Evolutionary conservation across 2,329 filamentous ascomycete genomes (phyloP), one percentile per base, ranked within the genome.

Genomic region (Aspergillus tamarii): DNA sequence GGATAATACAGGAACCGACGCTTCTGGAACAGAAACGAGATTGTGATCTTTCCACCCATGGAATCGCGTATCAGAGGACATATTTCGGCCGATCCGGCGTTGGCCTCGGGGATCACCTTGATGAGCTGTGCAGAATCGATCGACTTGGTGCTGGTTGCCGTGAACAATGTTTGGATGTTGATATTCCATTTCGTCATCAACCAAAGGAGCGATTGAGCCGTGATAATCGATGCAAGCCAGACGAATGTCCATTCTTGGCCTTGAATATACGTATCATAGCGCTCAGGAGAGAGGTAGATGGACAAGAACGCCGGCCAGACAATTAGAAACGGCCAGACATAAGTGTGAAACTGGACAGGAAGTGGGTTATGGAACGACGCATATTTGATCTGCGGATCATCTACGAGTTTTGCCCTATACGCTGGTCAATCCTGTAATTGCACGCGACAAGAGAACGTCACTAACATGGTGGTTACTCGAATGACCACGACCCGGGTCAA

Each of bases 191-290:
- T 93, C 54, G 95, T 99, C 82, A 91, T 94, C 66, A 99, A 86
- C 94, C 95, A 99, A 71, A 93, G 82, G 67, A 99, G 85, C 67
- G 92, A 89, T 83, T 99, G 96, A 62, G 91, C 74, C 12, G 94
- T 97, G 77, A 96, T 85, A 76, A 99, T 97, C 70, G 88, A 86
- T 73, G 91, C 94, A 69, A 91, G 87, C 89, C 92, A 99, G 67
- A 99, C 92, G 77, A 97, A 96, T 0, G 96, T 98, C 94, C 95
- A 99, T 84, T 99, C 95, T 71, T 91, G 89, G n/a, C 91, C 94
- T 72, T 91, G 88, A 68, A 99, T 96, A 82, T 98, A 89, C 76
- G 89, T 90, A 69, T 96, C 91, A 80, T 99, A 99, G 69, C 92
- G 88, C 60, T 93, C 90, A 66, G 89, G 84, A 26, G 88, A 91